Percentiles rank a stretch among this genome's conserved stretches.
These are phyloP conservation scores for Colletotrichum theobromicola DNA, from an alignment of 2,329 filamentous ascomycete genomes.

Conservation along the genomic window DNA sequence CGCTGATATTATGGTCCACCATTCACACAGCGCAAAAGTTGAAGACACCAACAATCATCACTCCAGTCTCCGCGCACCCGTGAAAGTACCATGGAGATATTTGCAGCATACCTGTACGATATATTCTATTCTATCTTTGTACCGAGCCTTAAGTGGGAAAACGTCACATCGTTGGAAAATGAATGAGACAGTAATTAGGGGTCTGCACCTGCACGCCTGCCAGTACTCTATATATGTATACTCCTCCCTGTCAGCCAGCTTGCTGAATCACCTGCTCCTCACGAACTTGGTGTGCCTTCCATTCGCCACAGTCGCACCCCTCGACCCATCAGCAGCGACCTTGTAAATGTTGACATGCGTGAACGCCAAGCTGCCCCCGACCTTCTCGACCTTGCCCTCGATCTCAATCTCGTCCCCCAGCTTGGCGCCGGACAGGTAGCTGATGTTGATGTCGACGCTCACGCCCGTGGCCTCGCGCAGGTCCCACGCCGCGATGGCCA, in stretches of 20 bases:
- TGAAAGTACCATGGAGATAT: too few relatives aligned
- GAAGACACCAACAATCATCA: too few relatives aligned
- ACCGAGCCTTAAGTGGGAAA: too few relatives aligned
- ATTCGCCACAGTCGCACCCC: slow-evolving; percentile 13
- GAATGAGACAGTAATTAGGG: too few relatives aligned
- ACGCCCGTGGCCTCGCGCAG: slow-evolving; percentile 68
- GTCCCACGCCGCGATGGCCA: slow-evolving; percentile 73
- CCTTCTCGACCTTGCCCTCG: slow-evolving; percentile 67
- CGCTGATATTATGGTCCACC: too few relatives aligned
- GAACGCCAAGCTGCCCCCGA: slow-evolving; percentile 72
- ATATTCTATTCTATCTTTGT: too few relatives aligned
- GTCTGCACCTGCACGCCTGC: too few relatives aligned
- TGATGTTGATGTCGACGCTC: slow-evolving; percentile 77
- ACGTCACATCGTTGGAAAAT: too few relatives aligned
- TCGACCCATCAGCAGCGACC: slow-evolving; percentile 10
- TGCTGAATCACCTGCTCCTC: not conserved
- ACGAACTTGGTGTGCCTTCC: slow-evolving; percentile 25
- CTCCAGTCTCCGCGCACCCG: too few relatives aligned
- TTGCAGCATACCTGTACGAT: too few relatives aligned
- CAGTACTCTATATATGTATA: not conserved
- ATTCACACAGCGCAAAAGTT: too few relatives aligned
- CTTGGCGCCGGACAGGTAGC: slow-evolving; percentile 68
- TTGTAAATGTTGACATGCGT: slow-evolving; percentile 22
- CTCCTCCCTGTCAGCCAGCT: not conserved
- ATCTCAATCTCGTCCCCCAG: slow-evolving; percentile 73